phyloP scores from a whole-genome alignment of 768 basidiomycete genomes.

The Amanita rimosa region DNA sequence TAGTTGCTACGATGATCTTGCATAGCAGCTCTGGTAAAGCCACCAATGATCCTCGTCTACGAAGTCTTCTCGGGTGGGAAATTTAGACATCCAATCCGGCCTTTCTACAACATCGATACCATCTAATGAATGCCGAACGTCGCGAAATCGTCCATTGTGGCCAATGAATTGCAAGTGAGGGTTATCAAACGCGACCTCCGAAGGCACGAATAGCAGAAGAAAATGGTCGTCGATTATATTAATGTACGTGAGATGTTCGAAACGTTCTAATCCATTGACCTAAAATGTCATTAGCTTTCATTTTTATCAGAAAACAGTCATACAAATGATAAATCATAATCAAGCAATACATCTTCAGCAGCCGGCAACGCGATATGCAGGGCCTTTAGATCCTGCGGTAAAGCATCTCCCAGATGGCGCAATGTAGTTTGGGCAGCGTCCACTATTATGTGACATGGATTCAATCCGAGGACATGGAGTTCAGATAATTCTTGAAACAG shows the following conservation, averaged over 20 bases:
- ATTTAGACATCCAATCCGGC: background rate
- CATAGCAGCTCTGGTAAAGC: background rate
- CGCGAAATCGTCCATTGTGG: background rate
- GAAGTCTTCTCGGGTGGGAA: background rate
- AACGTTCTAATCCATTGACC: background rate
- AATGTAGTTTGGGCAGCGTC: no score
- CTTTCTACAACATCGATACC: background rate
- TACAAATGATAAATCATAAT: background rate
- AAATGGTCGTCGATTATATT: background rate
- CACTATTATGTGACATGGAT: background rate
- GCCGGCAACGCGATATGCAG: background rate
- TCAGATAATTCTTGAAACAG: background rate
- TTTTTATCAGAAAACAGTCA: background rate
- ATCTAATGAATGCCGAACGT: background rate
- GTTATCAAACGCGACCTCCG: background rate
- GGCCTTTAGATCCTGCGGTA: background rate
- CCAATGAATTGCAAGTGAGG: background rate
- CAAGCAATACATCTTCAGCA: background rate
- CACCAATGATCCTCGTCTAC: constrained; percentile 1
- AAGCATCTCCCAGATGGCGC: background rate
- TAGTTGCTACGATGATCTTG: no score
- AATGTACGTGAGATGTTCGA: constrained; percentile 2
- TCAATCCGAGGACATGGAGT: background rate
- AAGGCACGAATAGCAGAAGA: background rate
- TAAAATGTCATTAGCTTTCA: background rate